Base-by-base conservation (phyloP, 805 yeast species). In the Spathaspora girioi region DNA sequence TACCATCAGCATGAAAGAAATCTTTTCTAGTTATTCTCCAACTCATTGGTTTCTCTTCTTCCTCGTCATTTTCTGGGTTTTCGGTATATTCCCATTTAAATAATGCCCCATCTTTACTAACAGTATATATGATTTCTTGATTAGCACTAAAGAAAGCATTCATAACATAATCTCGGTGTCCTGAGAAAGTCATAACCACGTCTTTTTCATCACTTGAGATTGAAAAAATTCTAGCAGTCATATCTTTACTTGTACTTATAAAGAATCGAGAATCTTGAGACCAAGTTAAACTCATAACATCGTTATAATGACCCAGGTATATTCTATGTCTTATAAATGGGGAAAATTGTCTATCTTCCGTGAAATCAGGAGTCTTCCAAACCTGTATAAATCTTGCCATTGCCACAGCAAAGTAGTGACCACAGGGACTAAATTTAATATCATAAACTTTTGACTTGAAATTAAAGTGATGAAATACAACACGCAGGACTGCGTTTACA, bases 71-170 rank as follows among this genome's bases (percentile, higher is more conserved):
- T 0, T 75, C 69, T 48, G 81, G 81, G 55, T 75, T 78, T 53
- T 80, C 80, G 1, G 86, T 79, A 65, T 87, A 94, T 63, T 89
- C 91, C 98, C 99, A 94, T 61, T 81, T 81, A 65, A 92, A 89
- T 50, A 93, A 72, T 0, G 99, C 97, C 50, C 98, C 99, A 64
- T 94, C 99, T 66, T 87, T 89, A 65, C 96, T 88, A 15, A 94
- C 79, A 0, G 98, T 92, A 63, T 90, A 93, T 46, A 94, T 89
- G 52, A 83, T 80, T 63, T 94, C 97, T 70, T 94, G 99, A 50
- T 84, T 81, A n/a, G 79, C 78, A 59, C 87, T 84, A 70, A 94
- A 94, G 60, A 89, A 93, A 1, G 98, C 97, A 45, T 82, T 83
- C 43, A 92, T 69, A 1, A 94, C 96, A 53, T 86, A 82, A 66